Base-by-base conservation (phyloP, 164 flowering plant genomes). In the Vitis rotundifolia region DNA sequence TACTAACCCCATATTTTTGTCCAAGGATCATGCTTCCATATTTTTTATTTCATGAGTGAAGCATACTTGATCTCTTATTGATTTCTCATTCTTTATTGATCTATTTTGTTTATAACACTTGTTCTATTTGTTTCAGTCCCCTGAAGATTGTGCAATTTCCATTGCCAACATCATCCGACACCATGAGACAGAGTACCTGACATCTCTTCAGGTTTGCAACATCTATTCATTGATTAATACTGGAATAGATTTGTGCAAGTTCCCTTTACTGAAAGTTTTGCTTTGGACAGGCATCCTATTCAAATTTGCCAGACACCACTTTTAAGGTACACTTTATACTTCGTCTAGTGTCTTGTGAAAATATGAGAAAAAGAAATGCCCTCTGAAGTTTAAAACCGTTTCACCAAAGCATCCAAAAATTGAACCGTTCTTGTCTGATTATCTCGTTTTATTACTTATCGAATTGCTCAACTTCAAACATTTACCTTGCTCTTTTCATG, bases 261-360 rank as follows among this genome's bases (percentile, higher is more conserved):
- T 54, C 31, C 29, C 52, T 54, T 66, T 70, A 44, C 83, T 84
- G 66, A 83, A 65, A 61, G n/a, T 66, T 77, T 11, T 66, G 10
- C 51, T 48, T 82, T 80, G 66, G 7, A 71, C 96, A 95, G 98
- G 87, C 78, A 49, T 90, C 94, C 28, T 92, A 95, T 79, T 82
- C 88, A 31, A 88, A 90, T 66, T 81, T 95, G 83, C 97, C 99
- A 0, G 99, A 95, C 78, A 85, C 90, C 63, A 94, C 99, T 62
- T 94, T 94, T 77, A 94, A 94, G 97, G 99, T 94, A 87, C 68
- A 59, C 28, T 10, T 12, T 58, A 37, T 8, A 14, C 12, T 53
- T 66, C 8, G 2, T 31, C 0, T 37, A n/a, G 12, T 47, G 9
- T 37, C 44, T 22, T 22, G 26, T 22, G 26, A 22, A 22, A 22